phyloP scores from a whole-genome alignment of 495 filamentous ascomycete species.

The Ramalina peruviana region DNA sequence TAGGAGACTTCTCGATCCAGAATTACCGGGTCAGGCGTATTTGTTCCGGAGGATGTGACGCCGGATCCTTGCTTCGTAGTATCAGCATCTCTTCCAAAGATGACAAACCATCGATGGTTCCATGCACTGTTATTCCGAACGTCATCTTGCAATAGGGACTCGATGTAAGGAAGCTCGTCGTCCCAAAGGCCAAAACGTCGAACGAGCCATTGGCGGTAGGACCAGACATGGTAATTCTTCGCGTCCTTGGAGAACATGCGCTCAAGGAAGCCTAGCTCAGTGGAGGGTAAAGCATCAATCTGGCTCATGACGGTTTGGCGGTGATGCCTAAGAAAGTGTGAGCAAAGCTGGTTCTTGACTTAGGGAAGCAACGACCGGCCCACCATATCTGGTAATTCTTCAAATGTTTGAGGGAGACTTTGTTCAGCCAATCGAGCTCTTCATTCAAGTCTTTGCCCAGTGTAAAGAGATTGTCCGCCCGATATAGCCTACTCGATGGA shows the following conservation, averaged over 20 bases:
- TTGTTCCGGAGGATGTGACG: slow-evolving; percentile 22
- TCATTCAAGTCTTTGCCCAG: slow-evolving; percentile 49
- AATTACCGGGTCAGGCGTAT: slow-evolving; percentile 43
- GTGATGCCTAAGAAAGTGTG: slow-evolving; percentile 50
- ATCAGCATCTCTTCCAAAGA: slow-evolving; percentile 47
- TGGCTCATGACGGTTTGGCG: slow-evolving; percentile 69
- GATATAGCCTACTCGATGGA: slow-evolving; percentile 52
- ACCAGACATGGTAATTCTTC: slow-evolving; percentile 99
- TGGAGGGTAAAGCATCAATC: slow-evolving; percentile 39
- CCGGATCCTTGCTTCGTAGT: slow-evolving; percentile 8
- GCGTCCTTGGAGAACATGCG: slow-evolving; percentile 72
- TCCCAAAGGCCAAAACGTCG: slow-evolving; percentile 65
- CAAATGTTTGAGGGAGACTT: slow-evolving; percentile 62
- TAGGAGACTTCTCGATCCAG: slow-evolving; percentile 65
- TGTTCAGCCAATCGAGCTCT: slow-evolving; percentile 77
- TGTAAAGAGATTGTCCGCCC: slow-evolving; percentile 58
- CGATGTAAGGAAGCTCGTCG: slow-evolving; percentile 53
- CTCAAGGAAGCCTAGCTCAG: slow-evolving; percentile 62
- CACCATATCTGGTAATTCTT: slow-evolving; percentile 98
- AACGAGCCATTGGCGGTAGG: slow-evolving; percentile 87
- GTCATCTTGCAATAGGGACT: slow-evolving; percentile 56
- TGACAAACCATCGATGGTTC: slow-evolving; percentile 88
- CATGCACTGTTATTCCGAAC: slow-evolving; percentile 93
- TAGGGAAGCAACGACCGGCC: not conserved
- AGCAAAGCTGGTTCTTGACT: not conserved